Evolutionary conservation across 345 rosid genomes (phyloP), one percentile per base, ranked within the genome.

Genomic region (Erucastrum elatum): DNA sequence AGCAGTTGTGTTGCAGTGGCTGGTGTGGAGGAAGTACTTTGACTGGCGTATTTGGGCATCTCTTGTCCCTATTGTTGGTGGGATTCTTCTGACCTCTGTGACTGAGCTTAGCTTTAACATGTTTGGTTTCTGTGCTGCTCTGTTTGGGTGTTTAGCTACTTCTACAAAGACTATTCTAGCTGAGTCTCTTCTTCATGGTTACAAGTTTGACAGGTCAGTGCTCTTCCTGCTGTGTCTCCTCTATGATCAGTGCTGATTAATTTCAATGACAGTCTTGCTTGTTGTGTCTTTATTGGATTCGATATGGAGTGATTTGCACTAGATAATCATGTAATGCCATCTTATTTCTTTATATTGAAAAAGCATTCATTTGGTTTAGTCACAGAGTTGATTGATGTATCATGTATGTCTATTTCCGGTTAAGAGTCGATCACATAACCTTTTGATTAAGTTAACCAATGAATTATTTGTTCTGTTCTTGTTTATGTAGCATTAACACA

Each of bases 11-110:
- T 86, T 95, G 80, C 99, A 95, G 89, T 95, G 99, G 97, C 64
- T 95, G 44, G 92, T 91, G 13, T 95, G 99, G 99, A 91, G 90
- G 84, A 95, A 95, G 70, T 85, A 91, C 85, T 95, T 95, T 46
- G 99, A 95, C 68, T 95, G 97, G 92, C 91, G 94, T 79, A 95
- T 95, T 72, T 95, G 99, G 99, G 91, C 92, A 79, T 89, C 99
- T 51, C 88, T 95, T 35, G 84, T 95, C 15, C 99, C 99, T 27
- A 93, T 95, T 67, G 97, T 95, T 51, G 99, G 99, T 72, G 99
- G 99, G 75, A 95, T 95, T 79, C 96, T 95, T 59, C 89, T 95
- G 64, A 93, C 99, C n/a, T 95, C 99, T 60, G 65, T 93, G 25
- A 95, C 99, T 12, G 99, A 95, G 81, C 96, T 95, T 77, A 95